phyloP scores from a whole-genome alignment of 1,284 basidiomycete genomes.

The Cutaneotrichosporon daszewskae region DNA sequence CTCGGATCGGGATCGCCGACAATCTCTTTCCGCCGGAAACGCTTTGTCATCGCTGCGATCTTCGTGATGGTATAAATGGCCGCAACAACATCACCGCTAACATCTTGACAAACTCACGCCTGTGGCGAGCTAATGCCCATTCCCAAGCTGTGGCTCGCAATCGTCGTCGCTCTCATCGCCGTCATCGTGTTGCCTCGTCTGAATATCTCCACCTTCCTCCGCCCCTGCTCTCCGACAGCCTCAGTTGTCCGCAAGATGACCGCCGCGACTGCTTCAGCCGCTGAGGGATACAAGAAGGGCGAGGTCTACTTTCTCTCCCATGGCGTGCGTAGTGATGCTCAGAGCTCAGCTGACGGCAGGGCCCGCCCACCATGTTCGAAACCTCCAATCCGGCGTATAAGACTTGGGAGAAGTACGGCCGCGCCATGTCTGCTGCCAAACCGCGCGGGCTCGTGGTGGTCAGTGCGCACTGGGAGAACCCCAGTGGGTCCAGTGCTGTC shows the following conservation, averaged over 20 bases:
- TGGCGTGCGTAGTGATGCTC: conserved; percentile 26
- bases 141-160: conserved; percentile 1
- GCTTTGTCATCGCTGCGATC: too few species aligned
- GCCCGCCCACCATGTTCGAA: conserved; percentile 49
- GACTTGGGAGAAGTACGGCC: conserved; percentile 46
- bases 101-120: too few species aligned
- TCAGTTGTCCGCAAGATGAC: conserved; percentile 5
- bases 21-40: too few species aligned
- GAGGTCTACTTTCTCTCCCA: conserved; percentile 44
- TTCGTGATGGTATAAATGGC: too few species aligned
- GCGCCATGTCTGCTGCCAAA: conserved; percentile 27
- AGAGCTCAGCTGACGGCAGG: conserved; percentile 19
- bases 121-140: too few species aligned
- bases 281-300: conserved; percentile 10
- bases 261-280: neutral
- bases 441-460: conserved; percentile 48
- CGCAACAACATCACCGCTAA: too few species aligned
- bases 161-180: conserved; percentile 4
- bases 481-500: conserved; percentile 16
- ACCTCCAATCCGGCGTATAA: conserved; percentile 41
- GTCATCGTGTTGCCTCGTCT: conserved; percentile 4
- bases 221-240: neutral
- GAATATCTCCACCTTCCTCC: neutral
- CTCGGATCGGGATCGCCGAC: too few species aligned
- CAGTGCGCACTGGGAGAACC: conserved; percentile 51